A percentile compares a stretch with the other conserved stretches of the same genome.
Conservation (phyloP, 371 early-diverging fungal species). For the Mucor velutinosus region DNA sequence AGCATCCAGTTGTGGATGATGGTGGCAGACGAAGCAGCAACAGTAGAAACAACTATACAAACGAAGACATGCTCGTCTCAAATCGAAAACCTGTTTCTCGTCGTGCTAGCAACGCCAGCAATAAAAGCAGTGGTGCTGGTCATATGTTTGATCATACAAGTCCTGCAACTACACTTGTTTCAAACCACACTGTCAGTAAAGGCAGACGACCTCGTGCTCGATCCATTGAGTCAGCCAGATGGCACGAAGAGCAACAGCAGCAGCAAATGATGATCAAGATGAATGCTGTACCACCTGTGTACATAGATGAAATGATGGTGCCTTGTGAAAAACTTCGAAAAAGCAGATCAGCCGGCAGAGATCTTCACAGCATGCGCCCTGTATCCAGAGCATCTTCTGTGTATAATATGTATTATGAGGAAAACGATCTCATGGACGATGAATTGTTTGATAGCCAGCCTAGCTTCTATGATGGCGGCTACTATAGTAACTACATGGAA, state of each 20-base stretch:
- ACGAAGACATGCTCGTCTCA: background rate
- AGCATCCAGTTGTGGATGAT: background rate
- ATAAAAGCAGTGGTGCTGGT: background rate
- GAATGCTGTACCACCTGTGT: background rate
- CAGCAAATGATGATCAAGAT: background rate
- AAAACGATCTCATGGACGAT: background rate
- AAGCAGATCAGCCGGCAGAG: constrained; percentile 6
- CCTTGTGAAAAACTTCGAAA: background rate
- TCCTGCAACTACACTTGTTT: background rate
- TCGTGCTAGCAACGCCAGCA: constrained; percentile 1
- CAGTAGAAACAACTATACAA: background rate
- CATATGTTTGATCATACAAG: constrained; percentile 4
- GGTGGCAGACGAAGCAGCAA: constrained; percentile 2
- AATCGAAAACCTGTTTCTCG: constrained; percentile 5
- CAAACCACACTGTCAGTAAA: background rate
- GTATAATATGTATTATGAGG: background rate
- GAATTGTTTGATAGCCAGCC: background rate
- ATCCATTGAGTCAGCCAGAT: constrained; percentile 2
- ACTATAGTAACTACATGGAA: background rate
- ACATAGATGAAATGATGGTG: background rate
- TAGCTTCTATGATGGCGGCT: background rate
- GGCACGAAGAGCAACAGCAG: background rate
- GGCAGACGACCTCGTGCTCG: background rate
- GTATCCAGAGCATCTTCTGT: background rate
- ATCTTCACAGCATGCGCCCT: background rate